These are phyloP conservation scores for Aspergillus sp. DNA, from an alignment of 2,329 filamentous ascomycete genomes.

Conservation along the genomic window DNA sequence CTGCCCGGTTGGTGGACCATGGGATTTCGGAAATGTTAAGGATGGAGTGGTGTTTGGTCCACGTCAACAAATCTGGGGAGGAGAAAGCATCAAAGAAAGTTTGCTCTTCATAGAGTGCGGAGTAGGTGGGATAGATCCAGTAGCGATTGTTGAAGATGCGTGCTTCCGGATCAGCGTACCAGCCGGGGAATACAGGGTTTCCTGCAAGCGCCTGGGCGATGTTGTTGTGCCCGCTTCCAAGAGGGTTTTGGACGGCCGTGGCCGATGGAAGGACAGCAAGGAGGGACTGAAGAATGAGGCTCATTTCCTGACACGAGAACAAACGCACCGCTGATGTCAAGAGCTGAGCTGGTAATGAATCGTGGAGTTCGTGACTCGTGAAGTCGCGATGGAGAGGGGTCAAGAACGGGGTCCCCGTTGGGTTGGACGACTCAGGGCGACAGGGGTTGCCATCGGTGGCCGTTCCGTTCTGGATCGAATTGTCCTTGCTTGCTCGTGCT, in stretches of 20 bases:
- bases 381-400: not conserved
- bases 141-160: conserved; percentile 48
- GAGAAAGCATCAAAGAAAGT: conserved; percentile 55
- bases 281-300: not conserved
- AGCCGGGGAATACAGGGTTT: conserved; percentile 52
- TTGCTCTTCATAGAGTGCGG: conserved; percentile 47
- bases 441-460: no score
- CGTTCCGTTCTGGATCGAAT: not conserved
- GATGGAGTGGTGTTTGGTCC: conserved; percentile 50
- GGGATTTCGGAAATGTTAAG: conserved; percentile 41
- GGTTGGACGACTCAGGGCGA: no score
- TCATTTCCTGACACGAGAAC: not conserved
- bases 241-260: conserved; percentile 2
- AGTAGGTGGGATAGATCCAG: conserved; percentile 53
- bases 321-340: not conserved
- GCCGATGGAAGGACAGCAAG: not conserved
- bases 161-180: conserved; percentile 54
- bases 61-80: conserved; percentile 49
- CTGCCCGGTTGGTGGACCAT: conserved; percentile 47
- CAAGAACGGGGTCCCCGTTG: no score
- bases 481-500: not conserved
- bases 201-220: conserved; percentile 8
- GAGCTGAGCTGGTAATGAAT: not conserved
- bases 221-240: not conserved
- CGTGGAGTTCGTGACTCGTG: not conserved